These are phyloP conservation scores for Cryptosporidium canis DNA, from an alignment of 169 alveolate genomes.

Conservation along the genomic window DNA sequence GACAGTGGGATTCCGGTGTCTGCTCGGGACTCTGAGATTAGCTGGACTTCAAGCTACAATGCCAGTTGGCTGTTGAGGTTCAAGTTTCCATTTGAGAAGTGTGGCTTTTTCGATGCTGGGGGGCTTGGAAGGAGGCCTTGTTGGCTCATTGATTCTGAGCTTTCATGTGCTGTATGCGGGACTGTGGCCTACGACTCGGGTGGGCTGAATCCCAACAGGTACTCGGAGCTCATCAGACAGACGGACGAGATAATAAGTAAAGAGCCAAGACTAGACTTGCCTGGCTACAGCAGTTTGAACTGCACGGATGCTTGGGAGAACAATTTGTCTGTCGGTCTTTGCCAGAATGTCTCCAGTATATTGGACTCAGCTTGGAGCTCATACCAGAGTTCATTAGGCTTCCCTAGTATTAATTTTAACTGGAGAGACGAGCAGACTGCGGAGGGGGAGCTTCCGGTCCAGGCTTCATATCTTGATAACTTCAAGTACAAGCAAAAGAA, in stretches of 20 bases:
- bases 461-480: not conserved
- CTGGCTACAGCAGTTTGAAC: slow-evolving; percentile 27
- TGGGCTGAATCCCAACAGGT: slow-evolving; percentile 36
- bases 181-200: slow-evolving; percentile 72
- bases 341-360: slow-evolving; percentile 62
- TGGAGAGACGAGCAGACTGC: slow-evolving; percentile 9
- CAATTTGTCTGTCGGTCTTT: slow-evolving; percentile 4
- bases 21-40: slow-evolving; percentile 34
- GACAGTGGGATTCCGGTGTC: slow-evolving; percentile 33
- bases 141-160: slow-evolving; percentile 71
- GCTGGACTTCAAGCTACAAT: slow-evolving; percentile 58
- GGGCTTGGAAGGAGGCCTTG: slow-evolving; percentile 71
- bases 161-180: slow-evolving; percentile 67
- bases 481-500: slow-evolving; percentile 12
- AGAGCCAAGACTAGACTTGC: slow-evolving; percentile 61
- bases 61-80: slow-evolving; percentile 64
- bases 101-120: slow-evolving; percentile 61
- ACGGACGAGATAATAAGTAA: slow-evolving; percentile 57
- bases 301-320: slow-evolving; percentile 49
- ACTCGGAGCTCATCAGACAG: slow-evolving; percentile 43
- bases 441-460: not conserved
- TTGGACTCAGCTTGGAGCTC: slow-evolving; percentile 46
- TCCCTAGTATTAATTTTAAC: slow-evolving; percentile 16
- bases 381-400: not conserved
- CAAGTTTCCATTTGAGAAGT: slow-evolving; percentile 64